Percentiles rank a stretch among this genome's conserved stretches.
Evolutionary conservation across 805 yeast species (phyloP).

Genomic region (Jamesozyma hellenica): DNA sequence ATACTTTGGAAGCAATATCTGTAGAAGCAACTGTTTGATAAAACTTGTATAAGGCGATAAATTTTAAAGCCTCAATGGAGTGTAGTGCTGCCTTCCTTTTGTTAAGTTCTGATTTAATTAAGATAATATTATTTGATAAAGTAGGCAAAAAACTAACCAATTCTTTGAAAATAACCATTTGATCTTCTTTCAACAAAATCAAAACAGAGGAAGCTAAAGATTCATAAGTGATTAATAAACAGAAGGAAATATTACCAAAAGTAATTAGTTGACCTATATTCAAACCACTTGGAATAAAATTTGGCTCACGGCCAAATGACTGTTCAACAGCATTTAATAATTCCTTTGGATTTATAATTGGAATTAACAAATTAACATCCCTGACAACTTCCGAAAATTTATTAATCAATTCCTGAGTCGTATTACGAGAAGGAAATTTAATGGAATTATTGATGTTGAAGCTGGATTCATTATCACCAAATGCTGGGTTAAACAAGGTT

Average conservation of each 20-base stretch:
- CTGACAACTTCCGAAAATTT: slow-evolving; percentile 14
- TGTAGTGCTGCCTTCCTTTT: slow-evolving; percentile 10
- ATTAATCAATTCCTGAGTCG: slow-evolving; percentile 13
- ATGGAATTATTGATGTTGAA: background rate
- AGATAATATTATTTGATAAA: slow-evolving; percentile 11
- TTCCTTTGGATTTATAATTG: slow-evolving; percentile 19
- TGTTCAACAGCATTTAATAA: slow-evolving; percentile 15
- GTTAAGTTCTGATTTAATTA: slow-evolving; percentile 14
- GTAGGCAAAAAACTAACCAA: slow-evolving; percentile 9
- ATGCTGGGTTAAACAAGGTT: background rate
- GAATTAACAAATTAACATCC: slow-evolving; percentile 17
- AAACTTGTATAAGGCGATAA: slow-evolving; percentile 17
- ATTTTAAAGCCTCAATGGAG: slow-evolving; percentile 15
- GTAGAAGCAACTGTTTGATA: slow-evolving; percentile 7
- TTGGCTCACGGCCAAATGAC: slow-evolving; percentile 14
- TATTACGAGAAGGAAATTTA: slow-evolving; percentile 14
- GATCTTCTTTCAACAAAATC: slow-evolving; percentile 21
- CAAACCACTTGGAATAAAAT: slow-evolving; percentile 11
- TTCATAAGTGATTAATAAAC: slow-evolving; percentile 20
- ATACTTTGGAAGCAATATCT: slow-evolving; percentile 5
- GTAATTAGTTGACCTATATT: slow-evolving; percentile 15
- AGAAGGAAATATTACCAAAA: slow-evolving; percentile 15
- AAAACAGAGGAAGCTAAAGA: slow-evolving; percentile 22
- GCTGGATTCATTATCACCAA: background rate
- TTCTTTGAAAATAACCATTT: slow-evolving; percentile 10